phyloP scores from a whole-genome alignment of 495 filamentous ascomycete species.

The Talaromyces borbonicus region DNA sequence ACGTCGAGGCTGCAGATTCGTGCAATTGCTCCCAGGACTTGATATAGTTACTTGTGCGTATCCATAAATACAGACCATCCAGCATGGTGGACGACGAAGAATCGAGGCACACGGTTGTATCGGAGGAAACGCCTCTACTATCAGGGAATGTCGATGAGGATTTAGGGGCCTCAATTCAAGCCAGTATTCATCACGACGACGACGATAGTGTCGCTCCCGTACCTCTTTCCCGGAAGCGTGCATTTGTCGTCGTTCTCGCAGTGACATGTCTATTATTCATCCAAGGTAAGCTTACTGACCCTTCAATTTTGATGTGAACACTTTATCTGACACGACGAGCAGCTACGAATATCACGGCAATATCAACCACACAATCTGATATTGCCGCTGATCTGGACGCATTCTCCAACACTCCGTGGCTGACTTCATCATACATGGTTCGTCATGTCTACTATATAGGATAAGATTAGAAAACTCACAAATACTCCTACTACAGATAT shows the following conservation, averaged over 20 bases:
- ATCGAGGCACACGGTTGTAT: background rate
- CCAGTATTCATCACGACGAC: background rate
- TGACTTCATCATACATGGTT: constrained; percentile 60
- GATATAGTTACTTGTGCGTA: too few relatives aligned
- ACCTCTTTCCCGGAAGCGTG: background rate
- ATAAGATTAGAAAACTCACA: background rate
- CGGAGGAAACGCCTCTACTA: background rate
- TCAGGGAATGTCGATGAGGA: background rate
- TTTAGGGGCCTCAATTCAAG: background rate
- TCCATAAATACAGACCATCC: background rate
- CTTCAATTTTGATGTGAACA: background rate
- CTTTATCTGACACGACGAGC: constrained; percentile 3
- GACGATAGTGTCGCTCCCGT: background rate
- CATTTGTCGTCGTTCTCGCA: background rate
- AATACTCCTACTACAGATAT: constrained; percentile 38
- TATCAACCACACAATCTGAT: constrained; percentile 62
- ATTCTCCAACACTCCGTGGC: constrained; percentile 62
- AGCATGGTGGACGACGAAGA: background rate
- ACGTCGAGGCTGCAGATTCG: too few relatives aligned
- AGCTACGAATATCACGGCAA: constrained; percentile 67
- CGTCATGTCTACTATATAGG: background rate
- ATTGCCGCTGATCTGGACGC: constrained; percentile 65
- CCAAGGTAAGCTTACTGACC: background rate
- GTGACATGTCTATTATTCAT: background rate
- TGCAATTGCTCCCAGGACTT: too few relatives aligned